Percentiles rank a stretch among this genome's conserved stretches.
Conservation (phyloP, 768 basidiomycete species). For the Tulasnella calospora region DNA sequence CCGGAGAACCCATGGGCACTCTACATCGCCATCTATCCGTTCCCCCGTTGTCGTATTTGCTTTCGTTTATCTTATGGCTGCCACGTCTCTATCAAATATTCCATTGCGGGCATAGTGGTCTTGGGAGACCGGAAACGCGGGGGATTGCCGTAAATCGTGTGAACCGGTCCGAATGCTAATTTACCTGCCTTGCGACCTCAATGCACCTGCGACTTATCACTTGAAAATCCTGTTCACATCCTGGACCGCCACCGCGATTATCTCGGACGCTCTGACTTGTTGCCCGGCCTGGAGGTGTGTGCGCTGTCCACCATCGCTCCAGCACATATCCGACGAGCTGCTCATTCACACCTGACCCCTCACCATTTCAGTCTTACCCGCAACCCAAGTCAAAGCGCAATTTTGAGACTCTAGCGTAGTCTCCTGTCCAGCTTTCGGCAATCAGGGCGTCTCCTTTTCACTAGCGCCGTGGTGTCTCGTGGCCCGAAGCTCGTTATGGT, state of each 20-base stretch:
- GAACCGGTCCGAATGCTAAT: constrained; percentile 19
- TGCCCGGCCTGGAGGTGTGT: background rate
- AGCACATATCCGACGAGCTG: background rate
- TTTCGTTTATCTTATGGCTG: constrained; percentile 1
- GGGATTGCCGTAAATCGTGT: constrained; percentile 1
- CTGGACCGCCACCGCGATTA: background rate
- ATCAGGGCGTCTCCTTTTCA: background rate
- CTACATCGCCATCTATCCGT: background rate
- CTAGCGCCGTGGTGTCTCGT: background rate
- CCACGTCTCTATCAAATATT: background rate
- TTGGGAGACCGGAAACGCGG: background rate
- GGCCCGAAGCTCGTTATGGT: background rate
- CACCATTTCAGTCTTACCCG: constrained; percentile 10
- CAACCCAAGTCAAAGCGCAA: constrained; percentile 7
- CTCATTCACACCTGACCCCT: background rate
- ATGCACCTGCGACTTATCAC: background rate
- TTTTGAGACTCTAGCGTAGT: background rate
- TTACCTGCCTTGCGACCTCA: constrained; percentile 11
- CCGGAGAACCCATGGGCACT: background rate
- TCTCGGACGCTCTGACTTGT: background rate
- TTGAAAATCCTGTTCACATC: background rate
- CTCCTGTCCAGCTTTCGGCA: background rate
- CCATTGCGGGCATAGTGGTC: background rate
- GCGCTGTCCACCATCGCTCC: background rate
- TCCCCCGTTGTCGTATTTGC: background rate